Evolutionary conservation across 805 yeast species (phyloP).

Genomic region (Teunomyces tritomae): DNA sequence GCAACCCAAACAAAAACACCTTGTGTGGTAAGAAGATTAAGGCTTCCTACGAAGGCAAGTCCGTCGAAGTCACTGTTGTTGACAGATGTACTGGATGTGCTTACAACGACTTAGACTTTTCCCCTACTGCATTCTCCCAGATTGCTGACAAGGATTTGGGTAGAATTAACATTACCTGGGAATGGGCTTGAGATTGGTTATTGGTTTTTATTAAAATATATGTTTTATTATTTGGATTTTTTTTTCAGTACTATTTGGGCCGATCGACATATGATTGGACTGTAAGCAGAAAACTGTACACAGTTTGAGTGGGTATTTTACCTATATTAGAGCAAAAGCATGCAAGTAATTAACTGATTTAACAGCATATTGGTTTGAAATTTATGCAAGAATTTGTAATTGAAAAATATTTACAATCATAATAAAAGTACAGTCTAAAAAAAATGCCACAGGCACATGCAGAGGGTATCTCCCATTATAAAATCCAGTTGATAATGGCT

Average conservation of each 20-base stretch:
- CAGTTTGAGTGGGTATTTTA: too few relatives aligned
- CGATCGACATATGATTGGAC: not conserved
- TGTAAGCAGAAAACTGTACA: too few relatives aligned
- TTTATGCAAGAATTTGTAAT: not conserved
- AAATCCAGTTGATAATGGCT: constrained; percentile 18
- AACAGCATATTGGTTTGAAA: too few relatives aligned
- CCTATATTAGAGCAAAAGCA: too few relatives aligned
- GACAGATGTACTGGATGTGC: constrained; percentile 59
- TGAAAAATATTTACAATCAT: not conserved
- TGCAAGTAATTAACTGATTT: too few relatives aligned
- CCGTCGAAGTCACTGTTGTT: constrained; percentile 55
- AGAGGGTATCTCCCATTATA: constrained; percentile 9
- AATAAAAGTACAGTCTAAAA: not conserved
- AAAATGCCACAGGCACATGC: not conserved
- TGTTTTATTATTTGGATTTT: not conserved
- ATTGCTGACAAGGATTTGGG: constrained; percentile 54
- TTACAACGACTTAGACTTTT: constrained; percentile 51
- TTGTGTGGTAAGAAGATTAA: constrained; percentile 53
- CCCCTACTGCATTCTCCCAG: constrained; percentile 56
- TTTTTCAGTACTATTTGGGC: not conserved
- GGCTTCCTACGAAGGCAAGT: constrained; percentile 45
- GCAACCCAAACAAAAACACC: constrained; percentile 44
- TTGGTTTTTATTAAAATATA: not conserved
- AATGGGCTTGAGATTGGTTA: constrained; percentile 15
- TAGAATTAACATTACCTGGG: constrained; percentile 54